Evolutionary conservation across 75 land plant genomes (phyloP), one percentile per base, ranked within the genome.

Genomic region (Pinus taeda): DNA sequence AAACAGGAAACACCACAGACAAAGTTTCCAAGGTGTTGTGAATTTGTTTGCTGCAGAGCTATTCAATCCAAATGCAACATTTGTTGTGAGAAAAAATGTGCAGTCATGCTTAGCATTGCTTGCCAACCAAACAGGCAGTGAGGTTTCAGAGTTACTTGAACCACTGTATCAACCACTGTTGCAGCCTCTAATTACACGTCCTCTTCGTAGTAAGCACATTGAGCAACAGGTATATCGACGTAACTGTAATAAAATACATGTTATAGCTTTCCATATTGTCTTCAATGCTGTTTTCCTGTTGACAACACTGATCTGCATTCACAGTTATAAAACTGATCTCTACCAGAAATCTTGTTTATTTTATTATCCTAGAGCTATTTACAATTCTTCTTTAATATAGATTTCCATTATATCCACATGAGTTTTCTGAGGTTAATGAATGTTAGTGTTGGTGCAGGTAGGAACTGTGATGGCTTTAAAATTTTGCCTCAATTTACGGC

Each of bases 61-160:
- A 18, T 97, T 97, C 80, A 97, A 97, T 81, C 82, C 98, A 4
- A 97, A 93, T 84, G 91, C 93, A 79, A 93, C 95, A n/a, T 72
- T 87, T 71, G 83, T 85, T 82, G 98, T 97, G 55, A 86, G 98
- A 67, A 97, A 90, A 77, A 88, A 84, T 86, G 98, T 97, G 71
- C 99, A 97, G 69, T 93, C 95, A 62, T 97, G 98, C 73, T 88
- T 97, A 65, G 88, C 94, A n/a, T 88, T 95, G 78, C 80, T 97
- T 74, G 99, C 99, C 57, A 95, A 93, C 84, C 88, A 96, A 82
- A 97, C 99, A 69, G 99, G 99, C 22, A 95, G 94, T 87, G 99
- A 95, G 83, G 98, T 97, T 6, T 90, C 98, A 59, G 98, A 97
- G 80, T 84, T 97, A 74, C 91, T 97, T 78, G 99, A 97, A 80